phyloP scores from a whole-genome alignment of 2,329 filamentous ascomycete species.

The Teratosphaeriaceae sp. region DNA sequence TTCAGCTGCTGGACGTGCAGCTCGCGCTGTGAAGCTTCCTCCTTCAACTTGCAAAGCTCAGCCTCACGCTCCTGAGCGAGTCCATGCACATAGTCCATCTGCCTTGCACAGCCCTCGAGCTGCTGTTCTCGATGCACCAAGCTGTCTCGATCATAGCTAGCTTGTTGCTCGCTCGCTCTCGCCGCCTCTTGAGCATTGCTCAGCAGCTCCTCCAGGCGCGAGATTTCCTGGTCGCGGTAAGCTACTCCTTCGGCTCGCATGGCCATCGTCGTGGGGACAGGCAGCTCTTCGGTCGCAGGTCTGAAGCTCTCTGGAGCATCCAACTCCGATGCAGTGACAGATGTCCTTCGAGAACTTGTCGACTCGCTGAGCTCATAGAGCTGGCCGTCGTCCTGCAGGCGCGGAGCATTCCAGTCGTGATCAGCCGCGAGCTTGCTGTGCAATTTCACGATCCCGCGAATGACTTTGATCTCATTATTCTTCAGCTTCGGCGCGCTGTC shows the following conservation, averaged over 20 bases:
- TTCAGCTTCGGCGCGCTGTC: background rate
- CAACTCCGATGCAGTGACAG: background rate
- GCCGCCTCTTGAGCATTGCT: constrained; percentile 7
- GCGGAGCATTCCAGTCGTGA: constrained; percentile 3
- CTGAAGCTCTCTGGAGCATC: background rate
- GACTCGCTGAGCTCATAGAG: background rate
- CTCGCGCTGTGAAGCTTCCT: background rate
- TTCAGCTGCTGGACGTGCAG: constrained; percentile 1
- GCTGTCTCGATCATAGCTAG: background rate
- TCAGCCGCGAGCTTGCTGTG: constrained; percentile 1
- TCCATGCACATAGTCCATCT: background rate
- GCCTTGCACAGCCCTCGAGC: background rate
- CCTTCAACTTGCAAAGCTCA: background rate
- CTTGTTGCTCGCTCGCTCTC: background rate
- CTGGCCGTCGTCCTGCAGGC: background rate
- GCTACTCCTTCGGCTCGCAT: constrained; percentile 14
- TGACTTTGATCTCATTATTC: background rate
- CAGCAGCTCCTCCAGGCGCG: constrained; percentile 13
- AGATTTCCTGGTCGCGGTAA: constrained; percentile 23
- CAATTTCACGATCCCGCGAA: constrained; percentile 1
- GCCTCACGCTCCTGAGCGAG: background rate
- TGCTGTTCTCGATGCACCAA: background rate
- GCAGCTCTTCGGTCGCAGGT: background rate
- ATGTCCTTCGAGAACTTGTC: background rate
- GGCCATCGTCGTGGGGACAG: background rate